phyloP scores from a whole-genome alignment of 83 land plant species.

The Diphasiastrum complanatum region DNA sequence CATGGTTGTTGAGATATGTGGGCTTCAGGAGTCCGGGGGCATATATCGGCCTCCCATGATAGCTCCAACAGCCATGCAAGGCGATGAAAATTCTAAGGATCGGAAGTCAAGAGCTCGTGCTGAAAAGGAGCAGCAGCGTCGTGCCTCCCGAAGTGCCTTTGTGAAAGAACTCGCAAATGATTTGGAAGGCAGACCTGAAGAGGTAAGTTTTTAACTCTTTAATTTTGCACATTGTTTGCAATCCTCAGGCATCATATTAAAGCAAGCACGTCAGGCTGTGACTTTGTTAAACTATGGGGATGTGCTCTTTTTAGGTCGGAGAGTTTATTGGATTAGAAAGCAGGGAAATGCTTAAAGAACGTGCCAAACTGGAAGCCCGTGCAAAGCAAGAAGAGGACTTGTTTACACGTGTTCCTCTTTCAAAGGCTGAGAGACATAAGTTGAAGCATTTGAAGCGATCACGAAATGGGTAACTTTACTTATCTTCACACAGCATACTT shows the following conservation, averaged over 20 bases:
- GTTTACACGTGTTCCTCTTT: conserved; percentile 85
- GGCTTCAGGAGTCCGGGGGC: conserved; percentile 55
- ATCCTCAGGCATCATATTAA: no score
- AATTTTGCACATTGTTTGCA: background rate
- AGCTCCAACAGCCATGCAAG: conserved; percentile 83
- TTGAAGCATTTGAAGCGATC: conserved; percentile 61
- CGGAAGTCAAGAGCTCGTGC: conserved; percentile 53
- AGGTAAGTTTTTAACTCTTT: conserved; percentile 40
- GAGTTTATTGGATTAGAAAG: conserved; percentile 71
- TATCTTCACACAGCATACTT: background rate
- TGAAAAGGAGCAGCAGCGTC: conserved; percentile 45
- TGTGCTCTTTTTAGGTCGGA: conserved; percentile 40
- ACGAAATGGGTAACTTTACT: conserved; percentile 65
- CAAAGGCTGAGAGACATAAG: conserved; percentile 66
- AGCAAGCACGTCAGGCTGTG: no score
- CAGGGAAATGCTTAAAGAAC: conserved; percentile 54
- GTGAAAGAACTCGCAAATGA: conserved; percentile 61
- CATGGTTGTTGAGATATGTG: no score
- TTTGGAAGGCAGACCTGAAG: conserved; percentile 82
- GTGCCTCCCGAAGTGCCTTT: conserved; percentile 49
- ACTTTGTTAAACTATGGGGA: no score
- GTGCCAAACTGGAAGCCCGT: conserved; percentile 49
- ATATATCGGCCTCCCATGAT: conserved; percentile 78
- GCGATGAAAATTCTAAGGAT: conserved; percentile 51
- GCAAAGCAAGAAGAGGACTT: conserved; percentile 75